Conservation (phyloP, 2,329 filamentous ascomycete genomes). For the Ceratocystis albifundus region DNA sequence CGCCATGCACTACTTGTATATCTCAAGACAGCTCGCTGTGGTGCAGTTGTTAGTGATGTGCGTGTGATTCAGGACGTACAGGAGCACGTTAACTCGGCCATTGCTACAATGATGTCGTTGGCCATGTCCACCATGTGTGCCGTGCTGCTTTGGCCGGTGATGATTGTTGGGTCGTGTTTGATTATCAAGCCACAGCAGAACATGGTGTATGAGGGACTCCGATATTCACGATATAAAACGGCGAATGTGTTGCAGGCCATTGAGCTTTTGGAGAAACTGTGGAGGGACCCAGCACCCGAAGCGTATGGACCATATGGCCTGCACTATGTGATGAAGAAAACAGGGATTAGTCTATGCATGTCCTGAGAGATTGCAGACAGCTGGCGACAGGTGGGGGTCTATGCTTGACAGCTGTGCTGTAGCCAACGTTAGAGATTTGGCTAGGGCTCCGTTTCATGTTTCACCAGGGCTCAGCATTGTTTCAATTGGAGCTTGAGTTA, state of each 20-base stretch:
- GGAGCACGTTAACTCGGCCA: constrained; percentile 22
- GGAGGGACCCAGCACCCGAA: constrained; percentile 22
- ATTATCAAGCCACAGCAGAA: constrained; percentile 23
- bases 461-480: not conserved
- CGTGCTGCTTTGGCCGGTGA: constrained; percentile 21
- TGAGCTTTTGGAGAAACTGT: constrained; percentile 21
- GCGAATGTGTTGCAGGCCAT: constrained; percentile 22
- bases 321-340: constrained; percentile 23
- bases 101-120: constrained; percentile 22
- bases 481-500: not conserved
- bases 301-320: constrained; percentile 22
- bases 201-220: constrained; percentile 23
- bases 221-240: constrained; percentile 22
- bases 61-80: constrained; percentile 21
- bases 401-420: not conserved
- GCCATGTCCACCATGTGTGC: constrained; percentile 22
- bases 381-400: not conserved
- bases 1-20: constrained; percentile 19
- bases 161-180: constrained; percentile 22
- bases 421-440: not conserved
- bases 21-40: constrained; percentile 20
- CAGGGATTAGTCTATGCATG: constrained; percentile 22
- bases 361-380: constrained; percentile 6
- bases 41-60: constrained; percentile 18
- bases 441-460: not conserved